These are phyloP conservation scores for Phytophthora podocarpi DNA, from an alignment of 352 stramenopile genomes.

Conservation along the genomic window DNA sequence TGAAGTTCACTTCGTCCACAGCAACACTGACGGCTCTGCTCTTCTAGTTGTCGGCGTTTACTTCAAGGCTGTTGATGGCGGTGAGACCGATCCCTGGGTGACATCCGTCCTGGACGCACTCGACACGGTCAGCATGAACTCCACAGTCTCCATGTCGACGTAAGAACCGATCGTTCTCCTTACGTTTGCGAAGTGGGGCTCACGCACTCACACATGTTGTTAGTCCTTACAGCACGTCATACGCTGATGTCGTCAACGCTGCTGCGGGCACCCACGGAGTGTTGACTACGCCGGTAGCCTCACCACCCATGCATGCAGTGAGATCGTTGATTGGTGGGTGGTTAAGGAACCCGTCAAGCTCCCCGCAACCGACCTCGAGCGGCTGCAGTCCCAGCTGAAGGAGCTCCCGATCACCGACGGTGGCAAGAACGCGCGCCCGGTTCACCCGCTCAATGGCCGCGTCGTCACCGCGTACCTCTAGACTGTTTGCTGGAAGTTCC, in stretches of 20 bases:
- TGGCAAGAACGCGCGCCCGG: constrained; percentile 35
- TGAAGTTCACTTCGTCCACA: constrained; percentile 60
- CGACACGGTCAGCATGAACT: constrained; percentile 29
- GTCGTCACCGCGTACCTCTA: constrained; percentile 31
- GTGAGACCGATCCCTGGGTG: constrained; percentile 31
- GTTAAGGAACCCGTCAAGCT: constrained; percentile 31
- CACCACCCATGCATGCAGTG: constrained; percentile 37
- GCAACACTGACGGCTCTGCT: constrained; percentile 20
- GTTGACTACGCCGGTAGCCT: constrained; percentile 38
- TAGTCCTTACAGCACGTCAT: constrained; percentile 22
- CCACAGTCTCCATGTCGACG: constrained; percentile 23
- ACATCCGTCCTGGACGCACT: constrained; percentile 30
- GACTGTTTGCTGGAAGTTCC: too few species aligned
- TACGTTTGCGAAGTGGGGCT: not conserved
- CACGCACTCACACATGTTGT: not conserved
- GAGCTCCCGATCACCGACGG: constrained; percentile 28
- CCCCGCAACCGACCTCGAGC: constrained; percentile 24
- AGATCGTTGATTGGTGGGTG: constrained; percentile 47
- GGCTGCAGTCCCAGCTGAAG: constrained; percentile 32
- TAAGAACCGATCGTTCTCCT: not conserved
- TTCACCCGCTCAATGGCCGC: constrained; percentile 33
- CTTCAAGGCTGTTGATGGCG: constrained; percentile 15
- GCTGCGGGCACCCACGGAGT: constrained; percentile 32
- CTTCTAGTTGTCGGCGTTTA: constrained; percentile 47
- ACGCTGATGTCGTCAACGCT: constrained; percentile 54